phyloP scores from a whole-genome alignment of 495 filamentous ascomycete species.

The Schizothecium vesticola region DNA sequence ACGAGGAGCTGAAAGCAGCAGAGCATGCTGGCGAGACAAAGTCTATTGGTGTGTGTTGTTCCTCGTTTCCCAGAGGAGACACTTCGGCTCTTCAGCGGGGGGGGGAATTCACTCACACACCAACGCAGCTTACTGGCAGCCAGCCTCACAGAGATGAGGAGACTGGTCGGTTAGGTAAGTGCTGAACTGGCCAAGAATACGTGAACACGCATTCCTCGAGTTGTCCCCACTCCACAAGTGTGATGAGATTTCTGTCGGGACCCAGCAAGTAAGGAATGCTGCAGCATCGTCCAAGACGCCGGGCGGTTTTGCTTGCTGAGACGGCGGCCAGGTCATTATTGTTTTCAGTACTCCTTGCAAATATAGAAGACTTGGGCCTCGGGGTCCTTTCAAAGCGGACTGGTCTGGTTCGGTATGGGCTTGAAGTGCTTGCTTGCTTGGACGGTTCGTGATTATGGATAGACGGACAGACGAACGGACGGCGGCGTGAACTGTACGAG shows the following conservation, averaged over 20 bases:
- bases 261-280: not conserved
- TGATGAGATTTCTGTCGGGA: not conserved
- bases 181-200: not conserved
- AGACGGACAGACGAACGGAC: not conserved
- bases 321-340: not conserved
- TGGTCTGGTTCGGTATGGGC: not conserved
- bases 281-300: not conserved
- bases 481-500: not conserved
- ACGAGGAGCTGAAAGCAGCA: not conserved
- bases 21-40: not conserved
- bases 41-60: not conserved
- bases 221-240: not conserved
- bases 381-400: not conserved
- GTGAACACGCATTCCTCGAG: slow-evolving; percentile 8
- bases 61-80: not conserved
- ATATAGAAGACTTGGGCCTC: not conserved
- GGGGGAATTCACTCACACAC: not conserved
- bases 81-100: not conserved
- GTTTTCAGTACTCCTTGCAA: not conserved
- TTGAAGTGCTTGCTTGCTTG: too few species aligned
- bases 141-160: not conserved
- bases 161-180: not conserved
- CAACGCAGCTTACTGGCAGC: not conserved
- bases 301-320: not conserved
- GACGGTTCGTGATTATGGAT: not conserved